Evolutionary conservation across 2,329 filamentous ascomycete genomes (phyloP).

Genomic region (Bipolaris gigantea): DNA sequence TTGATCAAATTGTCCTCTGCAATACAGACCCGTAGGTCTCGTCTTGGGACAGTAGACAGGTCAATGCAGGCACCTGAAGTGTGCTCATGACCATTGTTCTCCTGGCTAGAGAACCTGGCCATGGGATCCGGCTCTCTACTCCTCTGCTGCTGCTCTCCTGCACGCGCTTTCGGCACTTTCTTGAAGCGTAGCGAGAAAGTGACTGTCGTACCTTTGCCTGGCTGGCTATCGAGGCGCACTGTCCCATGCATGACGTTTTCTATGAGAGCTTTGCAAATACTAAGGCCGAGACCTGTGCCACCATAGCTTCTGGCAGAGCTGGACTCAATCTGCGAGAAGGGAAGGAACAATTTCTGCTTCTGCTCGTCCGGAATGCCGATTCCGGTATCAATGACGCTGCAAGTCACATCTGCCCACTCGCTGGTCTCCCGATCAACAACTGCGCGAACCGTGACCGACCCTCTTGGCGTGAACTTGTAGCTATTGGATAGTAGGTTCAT

Average conservation of each 20-base stretch:
- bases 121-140: constrained; percentile 56
- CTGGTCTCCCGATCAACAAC: constrained; percentile 70
- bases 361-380: constrained; percentile 87
- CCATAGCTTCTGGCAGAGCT: constrained; percentile 90
- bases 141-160: constrained; percentile 45
- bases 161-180: constrained; percentile 70
- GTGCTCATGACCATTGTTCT: constrained; percentile 49
- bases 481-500: constrained; percentile 91
- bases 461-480: constrained; percentile 88
- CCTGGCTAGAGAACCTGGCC: constrained; percentile 57
- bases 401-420: constrained; percentile 73
- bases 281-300: constrained; percentile 85
- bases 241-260: constrained; percentile 88
- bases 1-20: constrained; percentile 96
- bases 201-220: constrained; percentile 69
- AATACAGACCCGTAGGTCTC: constrained; percentile 84
- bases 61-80: constrained; percentile 41
- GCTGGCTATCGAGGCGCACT: constrained; percentile 78
- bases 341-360: constrained; percentile 82
- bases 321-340: constrained; percentile 89
- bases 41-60: constrained; percentile 71
- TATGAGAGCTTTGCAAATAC: constrained; percentile 92
- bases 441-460: constrained; percentile 81
- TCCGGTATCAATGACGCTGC: constrained; percentile 86
- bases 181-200: constrained; percentile 86